Base-by-base conservation (phyloP, 805 yeast species). In the Candida alai region DNA sequence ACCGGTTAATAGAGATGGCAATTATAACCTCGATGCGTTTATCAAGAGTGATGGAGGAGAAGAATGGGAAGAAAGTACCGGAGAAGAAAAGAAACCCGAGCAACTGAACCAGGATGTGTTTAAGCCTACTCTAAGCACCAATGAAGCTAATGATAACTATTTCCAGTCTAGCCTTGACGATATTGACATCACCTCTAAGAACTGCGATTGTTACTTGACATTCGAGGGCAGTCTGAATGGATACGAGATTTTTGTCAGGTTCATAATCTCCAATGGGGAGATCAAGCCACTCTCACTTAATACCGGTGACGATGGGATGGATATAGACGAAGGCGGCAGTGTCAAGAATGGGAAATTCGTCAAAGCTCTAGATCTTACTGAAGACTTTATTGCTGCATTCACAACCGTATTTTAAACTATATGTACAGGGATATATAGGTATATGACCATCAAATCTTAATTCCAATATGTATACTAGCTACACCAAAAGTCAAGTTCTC, bases 381-480 rank as follows among this genome's bases (percentile, higher is more conserved):
- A 65, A 41, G 62, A 62, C 43, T 26, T 64, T 7, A 15, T 35
- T 7, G 34, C 24, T 24, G 29, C 42, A 28, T 28, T 24, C 19
- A 35, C 24, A n/a, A 22, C 36, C 13, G 24, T 39, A 9, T 37
- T 17, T 22, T 32, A 34, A 27, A 7, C 11, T 21, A n/a, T 24
- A 24, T 24, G 28, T 24, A 24, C 28, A 24, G n/a, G 23, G n/a
- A 21, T 21, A 21, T 26, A 32, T 26, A 11, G 6, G 12, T 9
- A 11, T 28, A 62, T 65, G n/a, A n/a, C n/a, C n/a, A n/a, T n/a
- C n/a, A 87, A 44, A 86, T 70, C 63, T 93, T 93, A 36, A 93
- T 85, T 49, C 97, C 98, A 58, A 88, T 78, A 56, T 93, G 98
- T 45, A 93, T 88, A 34, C 96, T 90, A 35, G 97, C 95, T 36